Evolutionary conservation across 2,329 filamentous ascomycete species (phyloP).

Genomic region (Fusarium torulosum): DNA sequence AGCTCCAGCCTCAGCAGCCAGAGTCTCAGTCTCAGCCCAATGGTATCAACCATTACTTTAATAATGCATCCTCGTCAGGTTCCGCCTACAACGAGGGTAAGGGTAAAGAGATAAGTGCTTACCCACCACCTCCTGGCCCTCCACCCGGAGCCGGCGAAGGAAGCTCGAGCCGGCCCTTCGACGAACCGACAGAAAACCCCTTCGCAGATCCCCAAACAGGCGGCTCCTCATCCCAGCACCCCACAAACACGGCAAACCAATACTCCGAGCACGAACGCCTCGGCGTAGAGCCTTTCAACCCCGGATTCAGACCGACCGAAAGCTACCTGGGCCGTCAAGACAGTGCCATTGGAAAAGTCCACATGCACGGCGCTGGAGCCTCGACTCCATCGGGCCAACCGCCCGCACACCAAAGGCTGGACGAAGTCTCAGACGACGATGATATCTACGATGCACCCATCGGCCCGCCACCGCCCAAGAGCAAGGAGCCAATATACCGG

Average conservation of each 20-base stretch:
- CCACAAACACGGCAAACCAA: conserved; percentile 31
- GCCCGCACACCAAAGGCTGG: conserved; percentile 35
- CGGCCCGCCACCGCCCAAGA: conserved; percentile 52
- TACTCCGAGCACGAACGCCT: conserved; percentile 45
- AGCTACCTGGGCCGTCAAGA: conserved; percentile 54
- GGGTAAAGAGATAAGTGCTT: conserved; percentile 53
- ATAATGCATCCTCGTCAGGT: conserved; percentile 30
- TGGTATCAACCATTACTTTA: conserved; percentile 48
- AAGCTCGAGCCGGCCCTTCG: conserved; percentile 39
- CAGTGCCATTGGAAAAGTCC: conserved; percentile 56
- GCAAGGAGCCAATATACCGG: conserved; percentile 55
- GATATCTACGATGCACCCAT: conserved; percentile 55
- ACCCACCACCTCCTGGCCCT: conserved; percentile 44
- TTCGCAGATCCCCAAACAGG: conserved; percentile 53
- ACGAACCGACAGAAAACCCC: conserved; percentile 43
- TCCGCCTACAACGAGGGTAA: conserved; percentile 44
- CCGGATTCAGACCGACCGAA: conserved; percentile 50
- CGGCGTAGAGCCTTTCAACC: conserved; percentile 56
- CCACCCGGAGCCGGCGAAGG: conserved; percentile 47
- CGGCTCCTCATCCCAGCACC: conserved; percentile 29
- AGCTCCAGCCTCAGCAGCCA: conserved; percentile 27
- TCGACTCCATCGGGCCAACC: conserved; percentile 33
- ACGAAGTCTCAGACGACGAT: conserved; percentile 53
- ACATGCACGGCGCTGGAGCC: conserved; percentile 57
- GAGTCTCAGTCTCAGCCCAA: conserved; percentile 40